Evolutionary conservation across 177 flowering plant genomes (phyloP).

Genomic region (Vitis hybrid): DNA sequence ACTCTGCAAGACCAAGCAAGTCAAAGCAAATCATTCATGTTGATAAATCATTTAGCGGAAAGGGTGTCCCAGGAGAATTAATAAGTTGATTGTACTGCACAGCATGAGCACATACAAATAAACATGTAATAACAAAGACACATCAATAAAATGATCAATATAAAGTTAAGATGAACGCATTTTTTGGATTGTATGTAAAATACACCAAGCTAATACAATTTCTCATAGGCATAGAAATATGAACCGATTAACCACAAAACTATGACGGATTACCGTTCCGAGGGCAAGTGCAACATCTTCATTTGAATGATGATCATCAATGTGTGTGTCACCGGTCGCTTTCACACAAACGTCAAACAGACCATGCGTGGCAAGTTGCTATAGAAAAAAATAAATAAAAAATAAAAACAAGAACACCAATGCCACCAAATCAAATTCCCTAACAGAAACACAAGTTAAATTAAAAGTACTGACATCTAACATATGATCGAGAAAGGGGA

Average conservation of each 20-base stretch:
- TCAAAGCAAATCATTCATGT: neutral
- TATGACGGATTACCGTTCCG: constrained; percentile 61
- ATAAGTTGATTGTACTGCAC: no score
- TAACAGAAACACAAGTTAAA: neutral
- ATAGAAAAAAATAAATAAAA: constrained; percentile 7
- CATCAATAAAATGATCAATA: no score
- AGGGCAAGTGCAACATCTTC: constrained; percentile 99
- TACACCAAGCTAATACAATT: neutral
- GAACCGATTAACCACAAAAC: neutral
- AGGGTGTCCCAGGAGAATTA: neutral
- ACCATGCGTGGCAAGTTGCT: constrained; percentile 99
- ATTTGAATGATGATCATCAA: constrained; percentile 98
- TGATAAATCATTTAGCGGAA: neutral
- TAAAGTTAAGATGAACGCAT: neutral
- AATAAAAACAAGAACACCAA: neutral
- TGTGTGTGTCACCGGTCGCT: constrained; percentile 89
- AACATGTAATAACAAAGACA: no score
- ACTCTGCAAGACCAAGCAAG: constrained; percentile 45
- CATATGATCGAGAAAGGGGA: constrained; percentile 98
- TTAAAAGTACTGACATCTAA: constrained; percentile 64
- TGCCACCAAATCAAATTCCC: neutral
- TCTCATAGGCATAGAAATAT: neutral
- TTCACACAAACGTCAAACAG: constrained; percentile 88
- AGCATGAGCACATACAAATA: no score
- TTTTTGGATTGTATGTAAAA: neutral